phyloP scores from a whole-genome alignment of 2,329 filamentous ascomycete genomes.

The Neospermospora avenae region DNA sequence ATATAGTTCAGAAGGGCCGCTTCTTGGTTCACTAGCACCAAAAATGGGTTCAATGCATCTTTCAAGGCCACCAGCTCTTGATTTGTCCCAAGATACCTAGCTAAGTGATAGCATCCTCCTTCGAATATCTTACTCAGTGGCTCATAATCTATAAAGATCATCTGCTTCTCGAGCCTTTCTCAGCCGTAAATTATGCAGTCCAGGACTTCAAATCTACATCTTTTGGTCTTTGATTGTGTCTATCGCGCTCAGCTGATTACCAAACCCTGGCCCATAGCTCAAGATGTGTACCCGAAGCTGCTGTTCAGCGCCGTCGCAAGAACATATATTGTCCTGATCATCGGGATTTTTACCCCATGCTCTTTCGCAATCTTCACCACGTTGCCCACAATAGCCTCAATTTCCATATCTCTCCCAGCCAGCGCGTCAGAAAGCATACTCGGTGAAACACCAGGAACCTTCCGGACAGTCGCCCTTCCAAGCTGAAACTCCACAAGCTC shows the following conservation, averaged over 20 bases:
- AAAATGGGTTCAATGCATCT: not conserved
- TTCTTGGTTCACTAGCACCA: not conserved
- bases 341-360: slow-evolving; percentile 51
- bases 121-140: too few species aligned
- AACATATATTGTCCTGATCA: slow-evolving; percentile 42
- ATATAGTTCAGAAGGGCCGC: not conserved
- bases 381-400: slow-evolving; percentile 61
- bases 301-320: slow-evolving; percentile 34
- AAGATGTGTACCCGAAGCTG: slow-evolving; percentile 9
- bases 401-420: slow-evolving; percentile 54
- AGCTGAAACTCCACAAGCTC: slow-evolving; percentile 35
- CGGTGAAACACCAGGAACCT: slow-evolving; percentile 43
- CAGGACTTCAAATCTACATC: not conserved
- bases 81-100: not conserved
- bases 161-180: too few species aligned
- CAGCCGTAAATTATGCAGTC: not conserved
- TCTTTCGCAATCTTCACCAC: slow-evolving; percentile 53
- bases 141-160: too few species aligned
- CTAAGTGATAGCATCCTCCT: too few species aligned
- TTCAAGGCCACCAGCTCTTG: not conserved
- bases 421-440: slow-evolving; percentile 59
- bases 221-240: not conserved
- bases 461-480: slow-evolving; percentile 41
- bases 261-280: not conserved
- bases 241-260: not conserved